phyloP scores from a whole-genome alignment of 2,329 filamentous ascomycete species.

The Cladosporium austrohemisphaericum region DNA sequence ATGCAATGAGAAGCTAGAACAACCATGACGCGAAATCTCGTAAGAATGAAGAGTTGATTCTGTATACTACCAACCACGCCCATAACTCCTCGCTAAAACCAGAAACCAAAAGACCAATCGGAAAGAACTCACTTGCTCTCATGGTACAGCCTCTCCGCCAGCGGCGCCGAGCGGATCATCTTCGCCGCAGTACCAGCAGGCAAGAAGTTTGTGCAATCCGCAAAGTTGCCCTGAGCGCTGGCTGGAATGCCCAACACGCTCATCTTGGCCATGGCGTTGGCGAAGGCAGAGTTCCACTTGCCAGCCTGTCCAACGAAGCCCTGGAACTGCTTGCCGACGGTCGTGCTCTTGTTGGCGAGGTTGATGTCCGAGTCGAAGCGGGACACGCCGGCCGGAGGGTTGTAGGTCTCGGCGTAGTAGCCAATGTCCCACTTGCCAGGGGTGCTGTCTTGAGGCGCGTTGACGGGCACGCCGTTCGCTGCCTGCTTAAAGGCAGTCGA shows the following conservation, averaged over 20 bases:
- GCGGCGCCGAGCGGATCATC: constrained; percentile 9
- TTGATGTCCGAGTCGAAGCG: constrained; percentile 34
- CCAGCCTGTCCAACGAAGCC: constrained; percentile 16
- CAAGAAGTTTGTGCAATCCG: constrained; percentile 21
- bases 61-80: too few relatives aligned
- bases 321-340: constrained; percentile 27
- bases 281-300: constrained; percentile 19
- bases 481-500: constrained; percentile 42
- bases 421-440: constrained; percentile 49
- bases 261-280: constrained; percentile 21
- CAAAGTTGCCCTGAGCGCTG: constrained; percentile 15
- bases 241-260: constrained; percentile 24
- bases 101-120: too few relatives aligned
- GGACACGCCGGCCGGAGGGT: constrained; percentile 23
- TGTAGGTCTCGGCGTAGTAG: constrained; percentile 43
- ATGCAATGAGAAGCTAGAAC: too few relatives aligned
- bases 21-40: too few relatives aligned
- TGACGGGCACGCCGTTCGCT: constrained; percentile 20
- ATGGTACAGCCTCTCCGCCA: background rate
- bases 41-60: too few relatives aligned
- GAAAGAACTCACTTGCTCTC: constrained; percentile 8
- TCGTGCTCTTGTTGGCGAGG: constrained; percentile 25
- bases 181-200: constrained; percentile 3
- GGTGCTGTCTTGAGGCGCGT: constrained; percentile 45
- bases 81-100: too few relatives aligned